Conservation (phyloP, 2,329 filamentous ascomycete species). For the Botryosphaeria dothidea region DNA sequence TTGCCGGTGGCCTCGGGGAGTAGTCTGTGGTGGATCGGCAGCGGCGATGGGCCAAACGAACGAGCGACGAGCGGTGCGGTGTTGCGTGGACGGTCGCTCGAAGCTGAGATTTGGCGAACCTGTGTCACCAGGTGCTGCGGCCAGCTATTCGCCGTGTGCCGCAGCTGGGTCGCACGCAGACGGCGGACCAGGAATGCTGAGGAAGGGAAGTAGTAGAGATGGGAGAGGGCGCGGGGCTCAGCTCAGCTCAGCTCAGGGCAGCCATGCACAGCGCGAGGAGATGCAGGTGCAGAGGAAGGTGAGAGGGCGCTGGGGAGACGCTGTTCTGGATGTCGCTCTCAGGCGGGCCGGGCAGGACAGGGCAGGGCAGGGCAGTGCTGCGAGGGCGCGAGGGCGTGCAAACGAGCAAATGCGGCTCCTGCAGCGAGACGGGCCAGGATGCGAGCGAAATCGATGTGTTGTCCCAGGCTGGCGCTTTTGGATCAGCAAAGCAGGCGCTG, state of each 20-base stretch:
- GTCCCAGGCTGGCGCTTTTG: background rate
- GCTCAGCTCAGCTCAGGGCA: background rate
- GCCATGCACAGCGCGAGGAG: constrained; percentile 11
- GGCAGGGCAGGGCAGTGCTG: background rate
- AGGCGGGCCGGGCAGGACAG: background rate
- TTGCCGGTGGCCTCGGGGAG: background rate
- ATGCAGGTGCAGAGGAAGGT: constrained; percentile 11
- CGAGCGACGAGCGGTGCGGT: constrained; percentile 13
- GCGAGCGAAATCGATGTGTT: constrained; percentile 2
- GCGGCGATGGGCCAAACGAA: background rate
- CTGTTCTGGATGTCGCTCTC: background rate
- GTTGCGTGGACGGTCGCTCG: constrained; percentile 11
- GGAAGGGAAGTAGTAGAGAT: background rate
- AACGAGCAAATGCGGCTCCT: constrained; percentile 16
- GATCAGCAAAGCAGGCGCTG: constrained; percentile 7
- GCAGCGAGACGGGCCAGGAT: background rate
- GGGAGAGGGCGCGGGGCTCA: background rate
- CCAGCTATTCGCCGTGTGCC: constrained; percentile 5
- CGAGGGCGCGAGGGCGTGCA: constrained; percentile 6
- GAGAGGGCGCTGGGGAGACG: constrained; percentile 5
- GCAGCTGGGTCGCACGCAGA: constrained; percentile 10
- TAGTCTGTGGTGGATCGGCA: background rate
- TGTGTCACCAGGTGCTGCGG: background rate
- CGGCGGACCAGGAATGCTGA: constrained; percentile 5
- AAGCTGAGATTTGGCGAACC: constrained; percentile 10